phyloP scores from a whole-genome alignment of 352 stramenopile species.

The Thalassiosira pacifica region DNA sequence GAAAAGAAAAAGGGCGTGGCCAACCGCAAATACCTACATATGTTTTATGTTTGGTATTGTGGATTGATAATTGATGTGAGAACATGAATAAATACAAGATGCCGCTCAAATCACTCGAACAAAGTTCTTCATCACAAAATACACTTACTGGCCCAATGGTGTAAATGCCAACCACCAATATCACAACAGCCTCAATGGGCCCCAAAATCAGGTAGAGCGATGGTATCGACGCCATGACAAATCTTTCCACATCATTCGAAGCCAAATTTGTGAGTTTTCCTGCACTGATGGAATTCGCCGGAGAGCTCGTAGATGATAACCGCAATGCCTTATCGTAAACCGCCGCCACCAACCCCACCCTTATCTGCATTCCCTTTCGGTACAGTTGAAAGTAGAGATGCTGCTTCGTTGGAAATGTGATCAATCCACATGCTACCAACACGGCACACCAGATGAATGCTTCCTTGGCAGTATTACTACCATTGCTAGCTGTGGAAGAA shows the following conservation, averaged over 20 bases:
- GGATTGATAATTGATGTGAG: too few relatives aligned
- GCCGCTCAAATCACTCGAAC: too few relatives aligned
- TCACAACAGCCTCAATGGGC: conserved; percentile 73
- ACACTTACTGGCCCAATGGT: too few relatives aligned
- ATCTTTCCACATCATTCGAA: conserved; percentile 84
- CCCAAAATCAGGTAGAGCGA: conserved; percentile 71
- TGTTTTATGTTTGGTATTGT: too few relatives aligned
- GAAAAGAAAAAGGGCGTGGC: conserved; percentile 74
- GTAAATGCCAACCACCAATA: conserved; percentile 68
- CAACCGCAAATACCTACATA: conserved; percentile 73
- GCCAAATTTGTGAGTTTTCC: conserved; percentile 83
- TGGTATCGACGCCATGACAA: conserved; percentile 69
- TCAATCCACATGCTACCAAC: conserved; percentile 61
- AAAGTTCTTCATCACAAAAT: too few relatives aligned
- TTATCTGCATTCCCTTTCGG: conserved; percentile 72
- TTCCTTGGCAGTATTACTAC: not conserved
- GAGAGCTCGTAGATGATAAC: conserved; percentile 37
- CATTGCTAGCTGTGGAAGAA: not conserved
- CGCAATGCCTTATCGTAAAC: conserved; percentile 65
- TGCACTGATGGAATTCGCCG: conserved; percentile 29
- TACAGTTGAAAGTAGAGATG: conserved; percentile 83
- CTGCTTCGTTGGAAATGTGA: conserved; percentile 80
- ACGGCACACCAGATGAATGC: conserved; percentile 69
- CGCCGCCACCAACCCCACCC: conserved; percentile 47
- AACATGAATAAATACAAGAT: too few relatives aligned